Evolutionary conservation across 768 basidiomycete genomes (phyloP), one percentile per base, ranked within the genome.

Genomic region (Mycena kentingensis): DNA sequence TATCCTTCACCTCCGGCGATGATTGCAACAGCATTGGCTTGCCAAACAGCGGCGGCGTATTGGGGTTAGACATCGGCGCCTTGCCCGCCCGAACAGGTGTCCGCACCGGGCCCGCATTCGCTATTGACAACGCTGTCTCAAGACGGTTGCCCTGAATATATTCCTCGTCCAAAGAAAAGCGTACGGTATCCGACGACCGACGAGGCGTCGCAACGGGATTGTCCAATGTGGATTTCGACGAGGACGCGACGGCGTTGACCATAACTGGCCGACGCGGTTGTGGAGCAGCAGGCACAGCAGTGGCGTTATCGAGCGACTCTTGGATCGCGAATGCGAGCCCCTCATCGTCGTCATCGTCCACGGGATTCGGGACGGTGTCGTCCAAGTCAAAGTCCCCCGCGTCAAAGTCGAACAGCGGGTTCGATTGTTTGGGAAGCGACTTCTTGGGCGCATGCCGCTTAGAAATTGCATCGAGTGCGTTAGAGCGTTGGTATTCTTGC

Each of bases 101-200:
- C 39, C 65, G 67, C 22, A 68, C 66, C 13, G 75, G 73, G 5
- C 76, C 76, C 7, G 85, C 77, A 46, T 84, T 84, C 16, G 81
- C 88, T 36, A 90, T 82, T 10, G 86, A 77, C 25, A 90, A 67
- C 1, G 79, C 83, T 1, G 85, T 86, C 60, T 84, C 84, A n/a
- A 89, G 68, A 18, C 84, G 76, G 19, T 76, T 83, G 2, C 78
- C 77, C 27, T 77, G 69, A 21, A 77, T 76, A 18, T 81, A 67
- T 44, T 83, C 79, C 7, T 80, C 76, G 28, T 76, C 75, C 13
- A 61, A 38, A n/a, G 51, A 38, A 42, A 22, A 16, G 29, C 36
- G 26, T 11, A 27, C 22, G 12, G 7, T 26, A 42, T 42, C 12
- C 10, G 41, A 42, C 22, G 58, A 27, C 16, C 29, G 19, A 8